Evolutionary conservation across 371 early-diverging fungal genomes (phyloP).

Genomic region (Nematocida parisii): DNA sequence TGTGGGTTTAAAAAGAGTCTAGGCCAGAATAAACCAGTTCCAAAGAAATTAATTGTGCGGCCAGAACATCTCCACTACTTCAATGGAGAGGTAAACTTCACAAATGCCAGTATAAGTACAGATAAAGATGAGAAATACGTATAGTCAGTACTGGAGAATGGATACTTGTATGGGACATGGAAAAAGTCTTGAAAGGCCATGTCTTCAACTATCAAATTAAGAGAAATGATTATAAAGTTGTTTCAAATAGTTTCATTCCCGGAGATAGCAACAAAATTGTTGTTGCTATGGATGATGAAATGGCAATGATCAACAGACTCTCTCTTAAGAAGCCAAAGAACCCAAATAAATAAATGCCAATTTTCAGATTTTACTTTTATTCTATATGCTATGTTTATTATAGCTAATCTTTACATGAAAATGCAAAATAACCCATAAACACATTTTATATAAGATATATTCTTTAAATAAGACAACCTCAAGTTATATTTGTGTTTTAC

Average conservation of each 20-base stretch:
- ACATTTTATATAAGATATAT: no score
- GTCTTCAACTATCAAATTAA: conserved; percentile 79
- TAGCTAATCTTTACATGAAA: no score
- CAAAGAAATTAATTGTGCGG: conserved; percentile 76
- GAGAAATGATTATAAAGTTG: conserved; percentile 75
- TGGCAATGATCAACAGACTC: conserved; percentile 60
- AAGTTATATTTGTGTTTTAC: no score
- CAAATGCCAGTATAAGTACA: conserved; percentile 83
- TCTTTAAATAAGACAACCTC: no score
- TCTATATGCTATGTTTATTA: no score
- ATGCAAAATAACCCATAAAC: no score
- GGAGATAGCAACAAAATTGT: conserved; percentile 75
- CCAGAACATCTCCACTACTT: conserved; percentile 84
- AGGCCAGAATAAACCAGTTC: conserved; percentile 72
- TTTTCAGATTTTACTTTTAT: background rate
- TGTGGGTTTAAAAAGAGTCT: conserved; percentile 62
- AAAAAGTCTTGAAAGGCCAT: conserved; percentile 75
- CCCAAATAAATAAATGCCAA: conserved; percentile 6
- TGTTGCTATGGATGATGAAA: conserved; percentile 72
- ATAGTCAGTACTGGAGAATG: conserved; percentile 79
- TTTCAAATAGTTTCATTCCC: conserved; percentile 81
- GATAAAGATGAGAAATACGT: conserved; percentile 76
- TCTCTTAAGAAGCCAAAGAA: conserved; percentile 59
- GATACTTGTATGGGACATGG: conserved; percentile 86
- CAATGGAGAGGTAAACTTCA: conserved; percentile 75